phyloP scores from a whole-genome alignment of 768 basidiomycete species.

The Harrya chromipes region DNA sequence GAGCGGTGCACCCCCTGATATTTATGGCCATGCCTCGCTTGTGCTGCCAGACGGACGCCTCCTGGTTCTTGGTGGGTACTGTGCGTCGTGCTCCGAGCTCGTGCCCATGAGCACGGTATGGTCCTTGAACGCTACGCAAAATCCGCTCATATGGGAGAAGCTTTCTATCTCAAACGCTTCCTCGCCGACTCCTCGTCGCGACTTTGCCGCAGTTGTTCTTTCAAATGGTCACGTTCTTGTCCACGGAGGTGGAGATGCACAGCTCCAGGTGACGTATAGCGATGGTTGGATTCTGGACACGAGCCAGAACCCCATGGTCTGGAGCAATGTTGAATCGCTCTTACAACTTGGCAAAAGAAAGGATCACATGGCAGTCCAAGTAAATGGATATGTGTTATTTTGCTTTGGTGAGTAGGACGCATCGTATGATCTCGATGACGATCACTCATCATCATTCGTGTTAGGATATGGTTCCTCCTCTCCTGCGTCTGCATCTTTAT shows the following conservation, averaged over 20 bases:
- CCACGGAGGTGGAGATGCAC: conserved; percentile 72
- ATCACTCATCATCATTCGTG: conserved; percentile 24
- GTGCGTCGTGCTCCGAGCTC: conserved; percentile 43
- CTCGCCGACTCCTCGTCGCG: conserved; percentile 58
- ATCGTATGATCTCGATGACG: not conserved
- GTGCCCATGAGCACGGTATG: conserved; percentile 60
- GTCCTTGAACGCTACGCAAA: conserved; percentile 55
- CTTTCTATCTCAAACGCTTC: conserved; percentile 37
- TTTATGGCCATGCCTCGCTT: conserved; percentile 71
- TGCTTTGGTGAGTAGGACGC: conserved; percentile 60
- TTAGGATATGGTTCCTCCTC: conserved; percentile 33
- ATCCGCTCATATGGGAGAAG: conserved; percentile 47
- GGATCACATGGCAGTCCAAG: conserved; percentile 70
- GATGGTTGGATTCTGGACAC: conserved; percentile 76
- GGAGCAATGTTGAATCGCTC: conserved; percentile 52
- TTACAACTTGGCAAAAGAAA: conserved; percentile 58
- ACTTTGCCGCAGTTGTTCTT: conserved; percentile 54
- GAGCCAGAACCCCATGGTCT: conserved; percentile 51
- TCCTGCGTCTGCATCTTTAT: conserved; percentile 48
- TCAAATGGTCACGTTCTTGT: conserved; percentile 59
- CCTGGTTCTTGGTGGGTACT: conserved; percentile 74
- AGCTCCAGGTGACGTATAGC: conserved; percentile 47
- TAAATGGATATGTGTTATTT: conserved; percentile 64
- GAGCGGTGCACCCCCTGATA: conserved; percentile 53
- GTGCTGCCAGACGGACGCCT: conserved; percentile 68